Evolutionary conservation across 257 asterid species (phyloP), one percentile per base, ranked within the genome.

Genomic region (Penstemon barbatus): DNA sequence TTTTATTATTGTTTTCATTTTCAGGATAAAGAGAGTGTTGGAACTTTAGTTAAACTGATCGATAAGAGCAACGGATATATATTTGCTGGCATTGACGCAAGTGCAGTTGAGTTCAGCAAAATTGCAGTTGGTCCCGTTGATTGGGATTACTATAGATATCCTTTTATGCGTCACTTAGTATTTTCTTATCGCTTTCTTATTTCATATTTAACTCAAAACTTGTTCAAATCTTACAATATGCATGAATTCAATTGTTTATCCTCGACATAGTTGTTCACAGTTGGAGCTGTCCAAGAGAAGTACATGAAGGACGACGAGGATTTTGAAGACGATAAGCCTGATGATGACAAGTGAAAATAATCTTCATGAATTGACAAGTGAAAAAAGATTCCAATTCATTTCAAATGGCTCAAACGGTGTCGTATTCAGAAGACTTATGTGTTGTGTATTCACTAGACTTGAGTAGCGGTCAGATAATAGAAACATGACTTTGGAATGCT

Each of bases 221-320:
- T 5, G 9, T 63, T 19, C n/a, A 5, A n/a, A 7, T 44, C 4
- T 63, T 15, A 19, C 41, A 43, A 0, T 19, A 25, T 25, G 33
- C 33, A 45, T 9, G 46, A 25, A 63, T 25, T 25, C 33, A 25
- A 25, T 55, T 73, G 63, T 42, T 74, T 79, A 76, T 71, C 83
- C 95, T 87, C 88, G 69, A 90, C 94, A n/a, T 40, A 44, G 71
- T 57, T 45, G 66, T 65, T 79, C 80, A 94, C 97, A 80, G 96
- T 91, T 78, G 97, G 97, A 67, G 95, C 96, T 33, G 97, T 94
- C 80, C 99, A 94, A 83, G 99, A 94, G 92, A 94, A 87, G 79
- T 87, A 94, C 91, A 85, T 87, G 78, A 94, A 89, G 77, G 99
- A 91, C 25, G 96, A 84, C 19, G 74, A 70, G 7, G 46, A 8